Conservation (phyloP, 2,329 filamentous ascomycete species). For the Geoglossum cookeanum region DNA sequence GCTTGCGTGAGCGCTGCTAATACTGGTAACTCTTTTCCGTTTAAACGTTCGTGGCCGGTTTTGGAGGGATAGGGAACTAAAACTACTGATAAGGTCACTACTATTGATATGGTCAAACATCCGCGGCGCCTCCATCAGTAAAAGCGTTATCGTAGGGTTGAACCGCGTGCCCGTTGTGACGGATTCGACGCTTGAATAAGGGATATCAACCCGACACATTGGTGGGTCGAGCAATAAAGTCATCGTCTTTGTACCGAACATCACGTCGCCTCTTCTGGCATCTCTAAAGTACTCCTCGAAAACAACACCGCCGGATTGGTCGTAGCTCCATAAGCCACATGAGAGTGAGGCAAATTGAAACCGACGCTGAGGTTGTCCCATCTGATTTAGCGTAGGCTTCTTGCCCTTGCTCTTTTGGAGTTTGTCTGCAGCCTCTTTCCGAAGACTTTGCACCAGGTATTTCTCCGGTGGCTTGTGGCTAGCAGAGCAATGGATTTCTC, state of each 20-base stretch:
- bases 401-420: conserved; percentile 7
- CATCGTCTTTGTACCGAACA: conserved; percentile 18
- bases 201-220: conserved; percentile 21
- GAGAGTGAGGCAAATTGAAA: conserved; percentile 15
- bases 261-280: conserved; percentile 21
- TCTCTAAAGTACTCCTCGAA: conserved; percentile 25
- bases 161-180: conserved; percentile 16
- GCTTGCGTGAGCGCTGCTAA: conserved; percentile 20
- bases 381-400: not conserved
- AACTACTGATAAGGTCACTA: conserved; percentile 7
- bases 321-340: conserved; percentile 27
- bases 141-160: conserved; percentile 20
- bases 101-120: conserved; percentile 28
- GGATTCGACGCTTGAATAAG: conserved; percentile 23
- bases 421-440: conserved; percentile 2
- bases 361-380: conserved; percentile 9
- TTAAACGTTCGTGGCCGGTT: conserved; percentile 7
- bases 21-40: conserved; percentile 16
- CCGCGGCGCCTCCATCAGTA: conserved; percentile 21
- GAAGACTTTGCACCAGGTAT: conserved; percentile 12
- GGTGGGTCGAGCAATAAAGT: conserved; percentile 10
- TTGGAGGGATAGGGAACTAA: not conserved
- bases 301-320: conserved; percentile 14
- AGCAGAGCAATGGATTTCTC: conserved; percentile 11
- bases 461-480: conserved; percentile 11